phyloP scores from a whole-genome alignment of 345 rosid genomes.

The Orychophragmus violaceus region DNA sequence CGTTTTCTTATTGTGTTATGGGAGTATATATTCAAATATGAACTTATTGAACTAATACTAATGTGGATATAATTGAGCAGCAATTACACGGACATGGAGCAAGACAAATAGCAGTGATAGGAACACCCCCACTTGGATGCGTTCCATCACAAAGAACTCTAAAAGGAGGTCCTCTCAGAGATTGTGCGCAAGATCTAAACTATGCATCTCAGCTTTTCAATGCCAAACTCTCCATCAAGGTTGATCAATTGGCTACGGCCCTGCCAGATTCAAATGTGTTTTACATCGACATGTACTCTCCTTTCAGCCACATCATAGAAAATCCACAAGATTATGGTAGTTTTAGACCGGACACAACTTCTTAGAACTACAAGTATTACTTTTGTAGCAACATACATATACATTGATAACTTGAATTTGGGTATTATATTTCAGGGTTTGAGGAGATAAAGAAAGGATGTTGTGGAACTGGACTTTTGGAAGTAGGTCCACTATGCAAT shows the following conservation, averaged over 20 bases:
- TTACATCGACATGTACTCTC: slow-evolving; percentile 38
- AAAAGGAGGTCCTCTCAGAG: slow-evolving; percentile 41
- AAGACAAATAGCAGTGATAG: slow-evolving; percentile 43
- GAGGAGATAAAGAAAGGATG: slow-evolving; percentile 20
- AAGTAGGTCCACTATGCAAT: slow-evolving; percentile 13
- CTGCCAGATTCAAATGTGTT: slow-evolving; percentile 33
- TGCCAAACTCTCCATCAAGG: slow-evolving; percentile 33
- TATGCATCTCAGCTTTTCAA: slow-evolving; percentile 49
- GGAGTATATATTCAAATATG: background rate
- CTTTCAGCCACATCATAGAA: slow-evolving; percentile 35
- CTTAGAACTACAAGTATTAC: background rate
- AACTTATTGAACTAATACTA: background rate
- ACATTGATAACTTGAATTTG: background rate
- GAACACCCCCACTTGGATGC: slow-evolving; percentile 61
- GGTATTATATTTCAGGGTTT: slow-evolving; percentile 13
- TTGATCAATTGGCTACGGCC: slow-evolving; percentile 25
- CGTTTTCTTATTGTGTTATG: background rate
- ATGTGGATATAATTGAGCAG: slow-evolving; percentile 21
- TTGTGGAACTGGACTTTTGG: slow-evolving; percentile 32
- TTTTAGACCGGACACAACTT: background rate
- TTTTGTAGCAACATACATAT: background rate
- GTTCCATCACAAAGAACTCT: slow-evolving; percentile 55
- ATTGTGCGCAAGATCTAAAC: slow-evolving; percentile 36
- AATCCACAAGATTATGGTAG: slow-evolving; percentile 53
- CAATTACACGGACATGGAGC: slow-evolving; percentile 50